phyloP scores from a whole-genome alignment of 2,329 filamentous ascomycete species.

The Macrophomina pseudophaseolina region DNA sequence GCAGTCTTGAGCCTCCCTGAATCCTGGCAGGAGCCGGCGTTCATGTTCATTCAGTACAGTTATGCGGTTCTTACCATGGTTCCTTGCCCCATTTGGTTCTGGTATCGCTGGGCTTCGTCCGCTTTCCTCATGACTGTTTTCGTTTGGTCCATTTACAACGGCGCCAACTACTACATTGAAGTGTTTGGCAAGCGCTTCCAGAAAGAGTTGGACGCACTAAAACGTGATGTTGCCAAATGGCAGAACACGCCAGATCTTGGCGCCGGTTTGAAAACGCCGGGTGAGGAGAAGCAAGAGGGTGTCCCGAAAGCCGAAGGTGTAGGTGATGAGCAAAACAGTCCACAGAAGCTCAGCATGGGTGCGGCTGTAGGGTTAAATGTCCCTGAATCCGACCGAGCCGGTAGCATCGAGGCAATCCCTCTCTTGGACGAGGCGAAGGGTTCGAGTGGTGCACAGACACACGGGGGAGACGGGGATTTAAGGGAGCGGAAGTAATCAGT shows the following conservation, averaged over 20 bases:
- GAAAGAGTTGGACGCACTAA: conserved; percentile 89
- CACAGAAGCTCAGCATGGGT: conserved; percentile 23
- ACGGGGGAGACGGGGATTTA: conserved; percentile 15
- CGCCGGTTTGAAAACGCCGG: conserved; percentile 18
- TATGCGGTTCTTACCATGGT: conserved; percentile 94
- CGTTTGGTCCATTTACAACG: conserved; percentile 94
- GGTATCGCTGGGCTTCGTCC: conserved; percentile 79
- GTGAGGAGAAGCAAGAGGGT: conserved; percentile 3
- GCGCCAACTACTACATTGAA: conserved; percentile 96
- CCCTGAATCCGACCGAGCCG: conserved; percentile 23
- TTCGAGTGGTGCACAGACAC: conserved; percentile 36
- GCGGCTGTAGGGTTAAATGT: conserved; percentile 12
- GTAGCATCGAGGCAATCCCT: conserved; percentile 62
- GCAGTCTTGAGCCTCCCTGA: conserved; percentile 79
- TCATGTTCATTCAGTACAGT: conserved; percentile 93
- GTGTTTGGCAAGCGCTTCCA: conserved; percentile 97
- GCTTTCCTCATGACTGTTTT: conserved; percentile 83
- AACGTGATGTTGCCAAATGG: conserved; percentile 87
- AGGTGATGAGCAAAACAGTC: conserved; percentile 14
- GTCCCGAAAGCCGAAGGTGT: conserved; percentile 2
- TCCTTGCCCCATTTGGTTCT: conserved; percentile 94
- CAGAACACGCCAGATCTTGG: conserved; percentile 53
- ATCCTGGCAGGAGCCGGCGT: conserved; percentile 80
- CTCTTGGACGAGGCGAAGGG: conserved; percentile 54
- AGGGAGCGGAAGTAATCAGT: conserved; percentile 26